Evolutionary conservation across 495 filamentous ascomycete genomes (phyloP), one percentile per base, ranked within the genome.

Genomic region (Penicillium cinerascens): DNA sequence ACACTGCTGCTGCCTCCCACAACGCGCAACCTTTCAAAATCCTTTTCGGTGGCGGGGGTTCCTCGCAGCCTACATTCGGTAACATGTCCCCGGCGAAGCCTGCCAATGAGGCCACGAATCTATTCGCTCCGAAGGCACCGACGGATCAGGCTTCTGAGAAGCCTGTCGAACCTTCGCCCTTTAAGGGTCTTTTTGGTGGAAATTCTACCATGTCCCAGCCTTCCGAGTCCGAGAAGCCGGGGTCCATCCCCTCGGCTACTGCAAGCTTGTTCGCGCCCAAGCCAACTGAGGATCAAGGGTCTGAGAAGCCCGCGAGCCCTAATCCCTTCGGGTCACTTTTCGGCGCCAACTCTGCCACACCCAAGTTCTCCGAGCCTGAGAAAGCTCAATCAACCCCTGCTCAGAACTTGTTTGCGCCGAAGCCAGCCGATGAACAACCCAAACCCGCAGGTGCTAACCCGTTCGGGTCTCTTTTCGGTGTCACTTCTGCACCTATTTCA

Each of bases 141-240:
- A 22, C 51, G 25, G 51, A 51, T 8, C 35, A 46, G 23, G 7
- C n/a, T 8, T 27, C 41, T 17, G 49, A 37, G 11, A 59, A 50
- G 42, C 27, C 51, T 27, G 46, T 47, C 4, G 56, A 59, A 13
- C 1, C 41, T 4, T 36, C 42, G 29, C 52, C 51, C 11, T 59
- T 51, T 29, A 54, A 49, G 11, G 16, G 37, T 40, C 43, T 55
- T 16, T 59, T 59, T 27, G 56, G 56, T n/a, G 39, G 27, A n/a
- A 22, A 36, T 13, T 18, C 55, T 29, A 36, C 41, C 0, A 17
- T 41, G 10, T 17, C 51, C 15, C 53, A 58, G 10, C 42, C 55
- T 6, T 27, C 27, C 11, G 46, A 45, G 16, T 36, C 6, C 16
- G 23, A 46, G 17, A 47, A 33, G 11, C 3, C 29, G 6, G 11